Evolutionary conservation across 352 stramenopile species (phyloP).

Genomic region (Albugo candida): DNA sequence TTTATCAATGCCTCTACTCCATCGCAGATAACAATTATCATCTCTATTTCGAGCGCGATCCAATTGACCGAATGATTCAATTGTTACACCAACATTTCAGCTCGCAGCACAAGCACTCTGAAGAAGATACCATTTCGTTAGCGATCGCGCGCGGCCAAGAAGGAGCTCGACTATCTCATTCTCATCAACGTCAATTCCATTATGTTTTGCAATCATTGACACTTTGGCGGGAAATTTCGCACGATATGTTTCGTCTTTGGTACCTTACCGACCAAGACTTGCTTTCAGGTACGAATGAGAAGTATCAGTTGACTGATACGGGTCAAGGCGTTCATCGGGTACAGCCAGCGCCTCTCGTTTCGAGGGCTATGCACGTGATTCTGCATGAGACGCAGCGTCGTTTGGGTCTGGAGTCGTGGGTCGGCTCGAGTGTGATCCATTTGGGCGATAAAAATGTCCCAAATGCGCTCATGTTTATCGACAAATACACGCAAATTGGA

Average conservation of each 20-base stretch:
- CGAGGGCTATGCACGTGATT: slow-evolving; percentile 89
- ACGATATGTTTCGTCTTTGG: slow-evolving; percentile 96
- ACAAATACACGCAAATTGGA: slow-evolving; percentile 94
- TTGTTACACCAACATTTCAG: slow-evolving; percentile 79
- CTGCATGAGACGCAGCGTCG: slow-evolving; percentile 58
- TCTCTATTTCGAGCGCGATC: slow-evolving; percentile 92
- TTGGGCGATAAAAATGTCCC: slow-evolving; percentile 96
- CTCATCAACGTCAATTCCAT: slow-evolving; percentile 87
- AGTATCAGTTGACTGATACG: slow-evolving; percentile 86
- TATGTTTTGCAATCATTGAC: slow-evolving; percentile 93
- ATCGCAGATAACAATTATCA: slow-evolving; percentile 96
- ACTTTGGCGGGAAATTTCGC: slow-evolving; percentile 89
- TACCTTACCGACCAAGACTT: slow-evolving; percentile 87
- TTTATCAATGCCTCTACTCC: slow-evolving; percentile 90
- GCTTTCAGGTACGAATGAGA: slow-evolving; percentile 45
- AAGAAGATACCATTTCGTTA: slow-evolving; percentile 63
- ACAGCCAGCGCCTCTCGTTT: slow-evolving; percentile 84
- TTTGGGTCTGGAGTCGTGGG: slow-evolving; percentile 54
- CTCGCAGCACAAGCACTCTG: slow-evolving; percentile 18
- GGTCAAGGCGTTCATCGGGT: slow-evolving; percentile 90
- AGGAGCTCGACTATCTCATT: slow-evolving; percentile 87
- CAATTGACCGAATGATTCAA: slow-evolving; percentile 90
- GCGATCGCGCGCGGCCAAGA: slow-evolving; percentile 85
- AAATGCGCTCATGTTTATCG: slow-evolving; percentile 96
- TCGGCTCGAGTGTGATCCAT: slow-evolving; percentile 91